Base-by-base conservation (phyloP, 176 grass and related monocot species). In the Aegilops sharonensis region DNA sequence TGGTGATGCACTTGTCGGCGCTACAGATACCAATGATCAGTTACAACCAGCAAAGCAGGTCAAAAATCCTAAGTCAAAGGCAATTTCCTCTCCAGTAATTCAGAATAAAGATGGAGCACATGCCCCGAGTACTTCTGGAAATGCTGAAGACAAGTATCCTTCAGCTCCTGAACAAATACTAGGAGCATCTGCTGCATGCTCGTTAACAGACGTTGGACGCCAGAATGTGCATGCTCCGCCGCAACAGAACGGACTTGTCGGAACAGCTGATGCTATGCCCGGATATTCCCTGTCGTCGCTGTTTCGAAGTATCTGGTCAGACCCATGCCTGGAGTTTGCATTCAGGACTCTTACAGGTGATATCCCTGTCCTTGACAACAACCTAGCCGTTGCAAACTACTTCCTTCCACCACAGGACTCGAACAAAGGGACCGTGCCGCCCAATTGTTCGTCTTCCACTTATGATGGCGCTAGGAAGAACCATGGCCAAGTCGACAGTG, bases 261-360 rank as follows among this genome's bases (percentile, higher is more conserved):
- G 59, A 84, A 34, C 66, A 66, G 60, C 56, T 78, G 88, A 83
- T 73, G 75, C 27, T 90, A 81, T 88, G 29, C 29, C 85, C 66
- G 90, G 78, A 71, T 84, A 83, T 32, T 5, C 83, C 47, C 29
- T 95, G 25, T 86, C 90, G 4, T 92, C 93, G 0, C 74, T 90
- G 15, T 80, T 95, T 62, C 27, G 69, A 81, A 78, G 89, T 81
- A 84, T 89, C 24, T 95, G 88, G 87, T 87, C 85, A 88, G 93
- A 95, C 9, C 93, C 93, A 61, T 95, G 93, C 85, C 88, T 95
- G 68, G 79, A 92, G 77, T 95, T 95, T 84, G 93, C 93, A 15
- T 88, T 95, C 85, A 92, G 59, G 85, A 95, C 79, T 42, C 90
- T 95, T 36, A 88, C 86, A 40, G 75, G 88, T 72, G 93, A 95